These are phyloP conservation scores for Saitozyma sp. DNA, from an alignment of 768 basidiomycete species.

Conservation along the genomic window DNA sequence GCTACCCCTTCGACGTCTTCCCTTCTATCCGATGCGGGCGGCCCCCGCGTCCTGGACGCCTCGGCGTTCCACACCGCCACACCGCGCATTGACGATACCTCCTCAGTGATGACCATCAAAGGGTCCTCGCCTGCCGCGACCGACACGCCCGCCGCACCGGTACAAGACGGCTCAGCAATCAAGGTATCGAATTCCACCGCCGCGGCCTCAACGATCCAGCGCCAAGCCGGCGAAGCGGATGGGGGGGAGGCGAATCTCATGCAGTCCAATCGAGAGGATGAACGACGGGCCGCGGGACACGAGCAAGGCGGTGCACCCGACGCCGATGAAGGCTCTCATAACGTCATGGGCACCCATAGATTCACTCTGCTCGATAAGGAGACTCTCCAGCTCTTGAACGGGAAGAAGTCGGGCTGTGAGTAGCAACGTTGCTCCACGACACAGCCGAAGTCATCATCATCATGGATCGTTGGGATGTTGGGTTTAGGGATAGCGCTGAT, in stretches of 20 bases:
- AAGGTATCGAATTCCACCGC: not conserved
- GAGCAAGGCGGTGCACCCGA: too few relatives aligned
- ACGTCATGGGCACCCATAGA: constrained; percentile 30
- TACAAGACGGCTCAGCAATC: too few relatives aligned
- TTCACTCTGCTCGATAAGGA: constrained; percentile 45
- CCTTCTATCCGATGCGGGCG: not conserved
- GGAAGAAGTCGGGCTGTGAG: constrained; percentile 47
- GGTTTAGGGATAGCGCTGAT: constrained; percentile 1
- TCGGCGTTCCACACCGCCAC: constrained; percentile 3
- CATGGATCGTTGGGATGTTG: not conserved
- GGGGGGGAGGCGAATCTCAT: too few relatives aligned
- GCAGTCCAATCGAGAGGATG: too few relatives aligned
- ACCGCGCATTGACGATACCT: constrained; percentile 6
- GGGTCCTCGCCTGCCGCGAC: constrained; percentile 2
- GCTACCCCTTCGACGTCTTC: constrained; percentile 1
- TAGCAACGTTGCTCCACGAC: not conserved
- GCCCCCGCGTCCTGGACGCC: constrained; percentile 1
- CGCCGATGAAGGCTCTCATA: too few relatives aligned
- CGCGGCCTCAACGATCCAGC: too few relatives aligned
- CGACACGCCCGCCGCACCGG: too few relatives aligned
- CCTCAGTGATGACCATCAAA: constrained; percentile 20
- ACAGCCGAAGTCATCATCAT: too few relatives aligned
- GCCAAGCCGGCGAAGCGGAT: too few relatives aligned
- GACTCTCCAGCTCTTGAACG: constrained; percentile 23
- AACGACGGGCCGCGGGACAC: too few relatives aligned